Base-by-base conservation (phyloP, 2,329 filamentous ascomycete genomes). In the Dryadomyces sulphureus region DNA sequence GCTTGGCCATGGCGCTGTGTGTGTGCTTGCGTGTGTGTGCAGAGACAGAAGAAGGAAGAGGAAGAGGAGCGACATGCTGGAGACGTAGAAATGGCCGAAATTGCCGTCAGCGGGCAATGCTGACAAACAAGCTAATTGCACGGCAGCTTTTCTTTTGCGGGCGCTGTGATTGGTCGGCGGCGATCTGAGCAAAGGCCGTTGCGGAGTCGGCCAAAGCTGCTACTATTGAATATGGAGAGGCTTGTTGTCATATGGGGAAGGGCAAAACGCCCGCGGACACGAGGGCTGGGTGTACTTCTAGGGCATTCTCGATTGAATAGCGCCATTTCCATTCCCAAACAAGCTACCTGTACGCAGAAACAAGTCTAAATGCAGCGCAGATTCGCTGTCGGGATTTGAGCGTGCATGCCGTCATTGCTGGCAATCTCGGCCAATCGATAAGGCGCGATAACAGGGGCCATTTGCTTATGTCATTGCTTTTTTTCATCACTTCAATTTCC, bases 1-100 rank as follows among this genome's bases (percentile, higher is more conserved):
- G 54, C 43, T 54, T 48, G 19, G 55, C 50, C 57, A 60, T 61
- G 30, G 27, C 45, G 43, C 32, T 41, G 16, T 43, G 38, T 48
- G 25, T 41, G 22, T 19, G 30, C 32, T 11, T 1, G 32, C 21
- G 39, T 17, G 12, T 17, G 6, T 21, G 25, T 21, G 7, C 7
- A n/a, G 12, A 12, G 19, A 20, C 17, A 51, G 44, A 50, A 25
- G 40, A 25, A 40, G 24, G 40, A 39, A 41, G 20, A 35, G 20
- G 17, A 34, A 14, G 9, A n/a, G 25, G 17, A 34, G 24, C 17
- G 11, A 43, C 16, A 36, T 24, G 11, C 27, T 9, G 25, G 41
- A 35, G 27, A n/a, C 30, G 14, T 17, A 14, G 12, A 16, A 21
- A 45, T 16, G 24, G 17, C 27, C 43, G 34, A 45, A 39, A 45